A percentile compares a stretch with the other conserved stretches of the same genome.
phyloP scores from a whole-genome alignment of 192 early-diverging fungal genomes.

The Coemansia sp. region DNA sequence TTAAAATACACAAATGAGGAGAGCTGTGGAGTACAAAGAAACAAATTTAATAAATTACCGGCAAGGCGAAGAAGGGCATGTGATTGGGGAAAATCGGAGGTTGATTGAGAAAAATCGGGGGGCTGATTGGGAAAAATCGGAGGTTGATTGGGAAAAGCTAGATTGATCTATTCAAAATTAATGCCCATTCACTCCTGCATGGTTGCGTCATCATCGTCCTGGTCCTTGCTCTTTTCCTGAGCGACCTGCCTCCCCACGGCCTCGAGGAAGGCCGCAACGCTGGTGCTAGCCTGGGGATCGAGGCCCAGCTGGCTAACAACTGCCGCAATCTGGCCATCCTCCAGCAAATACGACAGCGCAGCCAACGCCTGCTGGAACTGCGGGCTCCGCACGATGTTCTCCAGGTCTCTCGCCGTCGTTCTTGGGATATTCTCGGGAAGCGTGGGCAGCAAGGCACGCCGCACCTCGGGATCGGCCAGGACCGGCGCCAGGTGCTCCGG shows the following conservation, averaged over 20 bases:
- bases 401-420: constrained; percentile 15
- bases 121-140: too few relatives aligned
- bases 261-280: constrained; percentile 46
- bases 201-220: constrained; percentile 8
- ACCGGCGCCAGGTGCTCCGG: constrained; percentile 30
- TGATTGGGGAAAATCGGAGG: too few relatives aligned
- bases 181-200: too few relatives aligned
- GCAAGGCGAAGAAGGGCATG: too few relatives aligned
- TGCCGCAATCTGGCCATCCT: constrained; percentile 49
- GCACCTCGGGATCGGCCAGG: constrained; percentile 29
- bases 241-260: constrained; percentile 48
- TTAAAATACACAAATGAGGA: neutral
- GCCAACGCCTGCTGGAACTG: constrained; percentile 54
- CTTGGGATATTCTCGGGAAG: constrained; percentile 35
- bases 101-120: too few relatives aligned
- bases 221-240: constrained; percentile 20
- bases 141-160: neutral
- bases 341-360: constrained; percentile 42
- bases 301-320: constrained; percentile 51
- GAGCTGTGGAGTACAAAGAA: too few relatives aligned
- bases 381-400: constrained; percentile 39
- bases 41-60: too few relatives aligned
- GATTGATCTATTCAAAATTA: neutral
- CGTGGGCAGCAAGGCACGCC: constrained; percentile 42
- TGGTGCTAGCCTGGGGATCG: constrained; percentile 36